These are phyloP conservation scores for Rhizoclosmatium globosum DNA, from an alignment of 192 early-diverging fungal genomes.

Conservation along the genomic window DNA sequence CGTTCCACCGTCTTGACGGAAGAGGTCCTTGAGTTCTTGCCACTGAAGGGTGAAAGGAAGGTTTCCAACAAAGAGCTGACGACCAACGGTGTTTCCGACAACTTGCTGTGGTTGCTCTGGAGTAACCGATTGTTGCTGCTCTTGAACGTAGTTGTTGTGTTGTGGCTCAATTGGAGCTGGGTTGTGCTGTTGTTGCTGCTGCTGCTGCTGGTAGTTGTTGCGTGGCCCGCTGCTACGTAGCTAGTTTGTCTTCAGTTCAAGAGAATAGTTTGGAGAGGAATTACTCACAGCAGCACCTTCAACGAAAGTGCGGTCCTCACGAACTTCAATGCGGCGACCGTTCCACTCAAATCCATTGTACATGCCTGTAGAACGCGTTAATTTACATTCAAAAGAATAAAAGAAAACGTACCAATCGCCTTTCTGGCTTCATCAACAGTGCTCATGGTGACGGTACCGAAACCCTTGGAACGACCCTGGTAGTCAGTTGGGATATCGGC, in stretches of 20 bases:
- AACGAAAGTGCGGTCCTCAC: constrained; percentile 69
- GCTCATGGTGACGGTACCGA: constrained; percentile 74
- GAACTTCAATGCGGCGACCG: constrained; percentile 76
- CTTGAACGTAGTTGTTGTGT: not conserved
- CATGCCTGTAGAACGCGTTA: constrained; percentile 48
- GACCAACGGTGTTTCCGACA: constrained; percentile 32
- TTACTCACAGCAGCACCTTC: constrained; percentile 48
- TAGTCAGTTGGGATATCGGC: constrained; percentile 66
- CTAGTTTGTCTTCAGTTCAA: not conserved
- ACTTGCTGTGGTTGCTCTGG: not conserved
- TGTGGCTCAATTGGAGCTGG: not conserved
- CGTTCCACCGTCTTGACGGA: constrained; percentile 70
- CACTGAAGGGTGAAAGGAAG: constrained; percentile 79
- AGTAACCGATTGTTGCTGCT: not conserved
- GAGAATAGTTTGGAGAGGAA: not conserved
- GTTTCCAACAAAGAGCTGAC: constrained; percentile 79
- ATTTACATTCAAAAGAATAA: constrained; percentile 34
- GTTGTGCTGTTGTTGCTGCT: constrained; percentile 3
- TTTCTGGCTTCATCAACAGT: constrained; percentile 73
- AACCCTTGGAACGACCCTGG: constrained; percentile 73
- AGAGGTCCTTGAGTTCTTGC: constrained; percentile 86
- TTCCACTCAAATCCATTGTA: constrained; percentile 77
- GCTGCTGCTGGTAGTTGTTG: constrained; percentile 26
- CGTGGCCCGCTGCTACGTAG: constrained; percentile 6
- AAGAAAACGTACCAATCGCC: constrained; percentile 60